Base-by-base conservation (phyloP, 257 asterid species). In the Verbascum thapsus region DNA sequence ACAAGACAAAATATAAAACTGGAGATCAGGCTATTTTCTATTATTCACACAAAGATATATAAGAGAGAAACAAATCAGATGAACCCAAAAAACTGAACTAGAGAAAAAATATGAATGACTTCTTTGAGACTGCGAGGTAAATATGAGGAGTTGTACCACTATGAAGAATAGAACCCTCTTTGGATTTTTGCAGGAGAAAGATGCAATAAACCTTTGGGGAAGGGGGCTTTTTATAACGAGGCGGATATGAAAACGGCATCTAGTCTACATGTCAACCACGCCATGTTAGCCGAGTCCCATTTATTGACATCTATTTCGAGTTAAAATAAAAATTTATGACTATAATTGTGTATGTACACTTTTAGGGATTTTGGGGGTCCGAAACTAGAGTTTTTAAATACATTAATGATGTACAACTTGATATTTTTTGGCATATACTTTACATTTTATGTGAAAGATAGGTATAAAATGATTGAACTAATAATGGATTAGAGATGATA, bases 261-360 rank as follows among this genome's bases (percentile, higher is more conserved):
- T n/a, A n/a, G n/a, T n/a, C n/a, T n/a, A n/a, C n/a, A n/a, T n/a
- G n/a, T n/a, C n/a, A n/a, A n/a, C n/a, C n/a, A n/a, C n/a, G n/a
- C n/a, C n/a, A n/a, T n/a, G n/a, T n/a, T n/a, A n/a, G n/a, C 48
- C 47, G 57, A 47, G 63, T 43, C 74, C 71, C 75, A 69, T 64
- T 52, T 69, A 17, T 61, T 37, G 42, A 52, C 60, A 17, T 23
- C 1, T 60, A 4, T 10, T 23, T 56, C 0, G 8, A 32, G 10
- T 34, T 32, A 6, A 12, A 26, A 10, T 11, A 5, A 10, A n/a
- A 15, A 64, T 58, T 39, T 34, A 32, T 55, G 8, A 22, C 26
- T 51, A 10, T 8, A 34, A 10, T 20, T 6, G 48, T 13, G 16
- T 8, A 44, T n/a, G n/a, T n/a, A n/a, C n/a, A 10, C 4, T 22